Evolutionary conservation across 108 stramenopile species (phyloP).

Genomic region (Nitzschia putrida): DNA sequence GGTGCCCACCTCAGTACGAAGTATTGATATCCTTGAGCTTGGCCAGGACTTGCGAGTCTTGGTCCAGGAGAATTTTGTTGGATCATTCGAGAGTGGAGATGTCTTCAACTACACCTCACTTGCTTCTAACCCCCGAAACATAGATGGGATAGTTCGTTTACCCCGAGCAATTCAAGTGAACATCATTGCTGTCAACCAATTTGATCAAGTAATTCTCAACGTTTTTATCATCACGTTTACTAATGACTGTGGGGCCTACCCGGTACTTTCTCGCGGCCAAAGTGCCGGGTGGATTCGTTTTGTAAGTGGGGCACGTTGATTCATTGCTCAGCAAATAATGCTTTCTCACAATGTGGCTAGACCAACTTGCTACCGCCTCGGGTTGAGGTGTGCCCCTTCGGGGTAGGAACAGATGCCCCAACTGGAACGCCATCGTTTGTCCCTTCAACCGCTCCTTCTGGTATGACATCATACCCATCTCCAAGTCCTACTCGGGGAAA

Average conservation of each 20-base stretch:
- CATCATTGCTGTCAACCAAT: slow-evolving; percentile 31
- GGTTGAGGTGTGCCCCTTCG: slow-evolving; percentile 18
- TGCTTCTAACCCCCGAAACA: slow-evolving; percentile 13
- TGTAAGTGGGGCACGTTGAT: slow-evolving; percentile 20
- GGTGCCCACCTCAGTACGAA: slow-evolving; percentile 32
- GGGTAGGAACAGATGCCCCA: slow-evolving; percentile 11
- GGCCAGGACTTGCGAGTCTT: slow-evolving; percentile 30
- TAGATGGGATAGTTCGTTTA: slow-evolving; percentile 7
- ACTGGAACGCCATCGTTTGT: background rate
- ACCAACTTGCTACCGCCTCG: slow-evolving; percentile 15
- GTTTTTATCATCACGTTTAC: slow-evolving; percentile 36
- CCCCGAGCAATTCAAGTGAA: slow-evolving; percentile 43
- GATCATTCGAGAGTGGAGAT: slow-evolving; percentile 30
- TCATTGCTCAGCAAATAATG: background rate
- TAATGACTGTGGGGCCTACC: slow-evolving; percentile 33
- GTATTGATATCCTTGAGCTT: slow-evolving; percentile 42
- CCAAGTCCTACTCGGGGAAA: no score
- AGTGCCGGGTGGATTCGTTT: slow-evolving; percentile 38
- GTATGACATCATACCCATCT: no score
- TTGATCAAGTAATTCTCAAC: slow-evolving; percentile 21
- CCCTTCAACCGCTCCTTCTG: no score
- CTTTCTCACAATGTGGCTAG: slow-evolving; percentile 10
- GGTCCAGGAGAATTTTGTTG: slow-evolving; percentile 15
- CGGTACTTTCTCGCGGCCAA: slow-evolving; percentile 28
- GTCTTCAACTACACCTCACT: slow-evolving; percentile 33